A percentile compares a stretch with the other conserved stretches of the same genome.
Conservation (phyloP, 306 rosid genomes). For the Pyrus betulifolia region DNA sequence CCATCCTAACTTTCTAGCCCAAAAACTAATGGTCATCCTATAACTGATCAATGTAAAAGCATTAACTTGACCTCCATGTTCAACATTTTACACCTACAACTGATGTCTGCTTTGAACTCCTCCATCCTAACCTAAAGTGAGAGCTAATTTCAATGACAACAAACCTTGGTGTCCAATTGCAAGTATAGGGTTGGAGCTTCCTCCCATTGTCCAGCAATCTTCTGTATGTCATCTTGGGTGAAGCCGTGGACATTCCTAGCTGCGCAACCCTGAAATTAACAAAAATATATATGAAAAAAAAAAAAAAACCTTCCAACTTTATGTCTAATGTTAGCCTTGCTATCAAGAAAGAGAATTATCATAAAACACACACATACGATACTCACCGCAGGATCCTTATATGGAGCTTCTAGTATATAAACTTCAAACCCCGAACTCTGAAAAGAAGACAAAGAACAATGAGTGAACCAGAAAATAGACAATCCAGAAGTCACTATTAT, state of each 20-base stretch:
- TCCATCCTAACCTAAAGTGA: neutral
- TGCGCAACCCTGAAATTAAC: slow-evolving; percentile 73
- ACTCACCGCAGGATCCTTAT: slow-evolving; percentile 89
- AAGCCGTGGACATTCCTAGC: slow-evolving; percentile 95
- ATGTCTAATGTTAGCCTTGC: neutral
- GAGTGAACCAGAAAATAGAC: slow-evolving; percentile 28
- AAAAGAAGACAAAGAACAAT: slow-evolving; percentile 27
- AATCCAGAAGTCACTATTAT: slow-evolving; percentile 8
- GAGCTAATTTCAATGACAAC: slow-evolving; percentile 13
- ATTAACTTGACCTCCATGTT: neutral
- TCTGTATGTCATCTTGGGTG: slow-evolving; percentile 60
- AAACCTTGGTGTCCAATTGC: slow-evolving; percentile 77
- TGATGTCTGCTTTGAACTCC: neutral
- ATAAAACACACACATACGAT: slow-evolving; percentile 11
- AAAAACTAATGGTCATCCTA: neutral
- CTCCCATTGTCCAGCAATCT: slow-evolving; percentile 87
- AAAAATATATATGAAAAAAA: slow-evolving; percentile 2
- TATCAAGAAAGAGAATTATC: neutral
- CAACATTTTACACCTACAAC: neutral
- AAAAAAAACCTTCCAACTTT: neutral
- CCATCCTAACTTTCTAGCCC: neutral
- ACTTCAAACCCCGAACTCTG: slow-evolving; percentile 98
- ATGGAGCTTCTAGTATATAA: slow-evolving; percentile 84
- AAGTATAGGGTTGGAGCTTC: slow-evolving; percentile 75
- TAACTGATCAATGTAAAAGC: neutral